These are phyloP conservation scores for Pythium coloratum DNA, from an alignment of 352 stramenopile genomes.

Conservation along the genomic window DNA sequence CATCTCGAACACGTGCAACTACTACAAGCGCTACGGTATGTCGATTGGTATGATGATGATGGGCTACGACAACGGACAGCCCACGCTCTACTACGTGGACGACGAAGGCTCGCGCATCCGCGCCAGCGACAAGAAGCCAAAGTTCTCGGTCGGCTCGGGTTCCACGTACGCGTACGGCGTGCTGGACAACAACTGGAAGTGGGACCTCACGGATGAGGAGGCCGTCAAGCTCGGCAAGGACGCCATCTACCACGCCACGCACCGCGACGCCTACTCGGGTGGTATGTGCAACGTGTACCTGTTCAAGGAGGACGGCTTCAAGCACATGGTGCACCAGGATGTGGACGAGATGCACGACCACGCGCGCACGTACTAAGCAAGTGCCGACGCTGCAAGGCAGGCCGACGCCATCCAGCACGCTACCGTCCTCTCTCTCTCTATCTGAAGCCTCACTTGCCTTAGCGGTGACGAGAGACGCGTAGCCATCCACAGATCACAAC, in stretches of 20 bases:
- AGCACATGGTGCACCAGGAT: conserved; percentile 96
- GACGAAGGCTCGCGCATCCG: conserved; percentile 98
- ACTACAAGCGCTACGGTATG: conserved; percentile 92
- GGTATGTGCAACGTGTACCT: conserved; percentile 97
- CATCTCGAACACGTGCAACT: conserved; percentile 99
- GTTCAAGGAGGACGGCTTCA: conserved; percentile 97
- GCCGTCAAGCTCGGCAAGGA: conserved; percentile 98
- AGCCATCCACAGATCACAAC: background rate
- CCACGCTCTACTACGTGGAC: conserved; percentile 99
- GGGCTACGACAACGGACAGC: conserved; percentile 97
- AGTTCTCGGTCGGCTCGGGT: conserved; percentile 99
- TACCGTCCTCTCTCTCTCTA: background rate
- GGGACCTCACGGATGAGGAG: conserved; percentile 97
- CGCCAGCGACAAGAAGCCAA: conserved; percentile 92
- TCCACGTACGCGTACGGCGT: conserved; percentile 99
- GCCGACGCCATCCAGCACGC: background rate
- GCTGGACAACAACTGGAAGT: conserved; percentile 96
- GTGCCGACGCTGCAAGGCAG: background rate
- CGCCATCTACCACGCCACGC: conserved; percentile 99
- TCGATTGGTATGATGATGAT: conserved; percentile 99
- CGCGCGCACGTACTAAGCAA: conserved; percentile 43
- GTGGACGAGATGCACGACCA: conserved; percentile 98
- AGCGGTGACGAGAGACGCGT: background rate
- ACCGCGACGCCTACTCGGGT: conserved; percentile 98
- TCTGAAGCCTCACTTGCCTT: background rate